phyloP scores from a whole-genome alignment of 1,284 basidiomycete genomes.

The Anthracocystis setariae region DNA sequence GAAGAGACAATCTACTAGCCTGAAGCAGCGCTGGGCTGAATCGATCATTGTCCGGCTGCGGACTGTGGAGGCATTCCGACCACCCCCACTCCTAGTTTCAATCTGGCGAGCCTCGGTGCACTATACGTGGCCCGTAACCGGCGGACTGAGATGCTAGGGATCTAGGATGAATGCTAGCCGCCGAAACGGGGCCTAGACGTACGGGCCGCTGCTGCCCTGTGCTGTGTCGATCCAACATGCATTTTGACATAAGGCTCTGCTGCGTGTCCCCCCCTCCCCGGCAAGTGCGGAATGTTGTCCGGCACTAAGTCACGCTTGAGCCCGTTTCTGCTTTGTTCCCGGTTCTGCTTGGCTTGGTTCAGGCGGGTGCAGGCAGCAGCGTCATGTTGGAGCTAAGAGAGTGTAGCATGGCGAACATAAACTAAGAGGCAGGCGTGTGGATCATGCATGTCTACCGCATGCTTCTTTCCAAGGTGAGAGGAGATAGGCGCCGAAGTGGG shows the following conservation, averaged over 20 bases:
- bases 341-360: neutral
- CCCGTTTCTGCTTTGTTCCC: neutral
- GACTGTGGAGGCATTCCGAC: no score
- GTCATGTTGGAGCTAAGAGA: no score
- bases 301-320: slow-evolving; percentile 5
- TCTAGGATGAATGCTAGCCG: neutral
- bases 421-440: no score
- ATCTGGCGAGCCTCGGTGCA: neutral
- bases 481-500: no score
- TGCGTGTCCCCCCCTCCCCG: slow-evolving; percentile 1
- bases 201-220: neutral
- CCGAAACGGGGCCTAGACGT: neutral
- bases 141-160: neutral
- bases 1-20: neutral
- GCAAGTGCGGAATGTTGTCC: slow-evolving; percentile 23
- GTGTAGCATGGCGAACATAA: no score
- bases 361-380: neutral
- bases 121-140: neutral
- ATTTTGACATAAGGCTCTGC: slow-evolving; percentile 9
- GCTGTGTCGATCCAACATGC: slow-evolving; percentile 15
- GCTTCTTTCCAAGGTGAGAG: no score
- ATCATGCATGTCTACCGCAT: no score
- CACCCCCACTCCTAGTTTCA: neutral
- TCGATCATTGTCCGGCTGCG: neutral
- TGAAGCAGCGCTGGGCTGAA: neutral